These are phyloP conservation scores for Lindgomyces ingoldianus DNA, from an alignment of 495 filamentous ascomycete genomes.

Conservation along the genomic window DNA sequence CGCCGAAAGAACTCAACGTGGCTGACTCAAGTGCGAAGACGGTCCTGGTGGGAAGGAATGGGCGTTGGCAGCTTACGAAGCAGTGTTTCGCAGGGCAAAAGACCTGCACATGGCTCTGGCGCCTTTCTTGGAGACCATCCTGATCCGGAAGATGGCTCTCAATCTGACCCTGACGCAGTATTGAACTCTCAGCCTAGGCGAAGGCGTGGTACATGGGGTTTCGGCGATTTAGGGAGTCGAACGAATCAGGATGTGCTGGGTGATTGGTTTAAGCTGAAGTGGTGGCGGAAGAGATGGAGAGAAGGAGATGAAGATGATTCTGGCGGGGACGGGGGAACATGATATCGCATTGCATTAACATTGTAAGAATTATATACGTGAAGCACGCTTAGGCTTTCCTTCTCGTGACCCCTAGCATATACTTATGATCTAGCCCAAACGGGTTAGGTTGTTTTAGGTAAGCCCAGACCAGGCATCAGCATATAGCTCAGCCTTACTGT, in stretches of 20 bases:
- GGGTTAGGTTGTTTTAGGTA: no score
- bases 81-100: constrained; percentile 27
- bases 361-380: no score
- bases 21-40: constrained; percentile 25
- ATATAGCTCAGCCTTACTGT: no score
- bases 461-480: no score
- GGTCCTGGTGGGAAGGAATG: constrained; percentile 37
- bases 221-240: constrained; percentile 22
- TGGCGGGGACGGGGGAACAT: neutral
- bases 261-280: constrained; percentile 40
- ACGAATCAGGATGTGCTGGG: constrained; percentile 23
- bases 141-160: constrained; percentile 27
- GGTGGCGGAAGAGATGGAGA: constrained; percentile 39
- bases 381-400: no score
- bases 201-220: constrained; percentile 11
- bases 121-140: constrained; percentile 10
- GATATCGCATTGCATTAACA: neutral
- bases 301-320: constrained; percentile 20
- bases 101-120: constrained; percentile 8
- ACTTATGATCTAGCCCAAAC: no score
- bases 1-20: constrained; percentile 19
- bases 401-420: no score
- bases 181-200: neutral
- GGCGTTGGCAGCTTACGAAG: neutral
- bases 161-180: constrained; percentile 15